Base-by-base conservation (phyloP, 352 stramenopile genomes). In the Phytopythium mirpurense region DNA sequence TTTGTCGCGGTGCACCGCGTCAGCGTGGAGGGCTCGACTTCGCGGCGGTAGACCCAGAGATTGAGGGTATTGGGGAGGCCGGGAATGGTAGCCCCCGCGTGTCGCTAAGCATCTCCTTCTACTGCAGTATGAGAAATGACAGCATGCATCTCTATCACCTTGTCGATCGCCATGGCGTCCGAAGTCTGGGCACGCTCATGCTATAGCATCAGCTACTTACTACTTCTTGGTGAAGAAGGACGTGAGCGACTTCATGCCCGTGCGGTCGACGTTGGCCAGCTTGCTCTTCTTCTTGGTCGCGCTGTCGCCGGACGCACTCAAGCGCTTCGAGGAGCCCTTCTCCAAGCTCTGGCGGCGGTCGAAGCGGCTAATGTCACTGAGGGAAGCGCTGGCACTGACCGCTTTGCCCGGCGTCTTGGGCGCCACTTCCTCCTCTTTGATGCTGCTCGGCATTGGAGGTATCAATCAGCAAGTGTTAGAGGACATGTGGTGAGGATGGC, bases 141-240 rank as follows among this genome's bases (percentile, higher is more conserved):
- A 46, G 14, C 12, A 31, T 50, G 43, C 24, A 50, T 36, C 41
- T 47, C 23, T 47, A n/a, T 21, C 0, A 3, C 21, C 21, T 9
- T 14, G 19, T n/a, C 14, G 23, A 19, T 34, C 18, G n/a, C n/a
- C n/a, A n/a, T n/a, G n/a, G n/a, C n/a, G n/a, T n/a, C n/a, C n/a
- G n/a, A n/a, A n/a, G n/a, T n/a, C n/a, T n/a, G n/a, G n/a, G n/a
- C n/a, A n/a, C n/a, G n/a, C n/a, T n/a, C n/a, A n/a, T n/a, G n/a
- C n/a, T n/a, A n/a, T n/a, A n/a, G n/a, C n/a, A n/a, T n/a, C n/a
- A n/a, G n/a, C n/a, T n/a, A n/a, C n/a, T n/a, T n/a, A n/a, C 54
- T 76, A 84, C 31, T 93, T 91, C 54, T 90, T 90, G 12, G 67
- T 65, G 49, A 93, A 93, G 51, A 93, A 93, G 2, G 81, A 90